phyloP scores from a whole-genome alignment of 768 basidiomycete species.

The Tylopilus intermedius region DNA sequence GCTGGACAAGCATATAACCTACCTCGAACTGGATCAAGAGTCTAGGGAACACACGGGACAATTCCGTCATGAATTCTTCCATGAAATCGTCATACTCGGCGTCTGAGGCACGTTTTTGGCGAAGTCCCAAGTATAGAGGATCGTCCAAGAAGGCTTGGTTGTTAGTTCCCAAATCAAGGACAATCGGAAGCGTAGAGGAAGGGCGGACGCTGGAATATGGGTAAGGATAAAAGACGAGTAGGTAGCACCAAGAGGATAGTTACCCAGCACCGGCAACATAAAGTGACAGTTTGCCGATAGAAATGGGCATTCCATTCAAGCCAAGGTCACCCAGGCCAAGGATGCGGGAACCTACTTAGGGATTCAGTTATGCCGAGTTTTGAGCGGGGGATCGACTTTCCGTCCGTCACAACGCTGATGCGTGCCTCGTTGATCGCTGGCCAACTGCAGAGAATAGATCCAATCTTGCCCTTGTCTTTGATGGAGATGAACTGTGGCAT shows the following conservation, averaged over 20 bases:
- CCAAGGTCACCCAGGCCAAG: conserved; percentile 84
- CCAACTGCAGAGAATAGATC: conserved; percentile 66
- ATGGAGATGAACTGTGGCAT: conserved; percentile 63
- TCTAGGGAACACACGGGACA: conserved; percentile 69
- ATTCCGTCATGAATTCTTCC: conserved; percentile 90
- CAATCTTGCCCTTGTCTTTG: conserved; percentile 78
- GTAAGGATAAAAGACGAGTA: conserved; percentile 1
- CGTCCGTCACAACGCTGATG: conserved; percentile 91
- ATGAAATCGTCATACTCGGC: conserved; percentile 75
- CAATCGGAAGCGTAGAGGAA: conserved; percentile 74
- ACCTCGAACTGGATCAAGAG: conserved; percentile 84
- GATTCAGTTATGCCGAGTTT: conserved; percentile 1
- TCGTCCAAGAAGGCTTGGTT: conserved; percentile 75
- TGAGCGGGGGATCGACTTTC: conserved; percentile 31
- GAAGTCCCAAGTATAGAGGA: conserved; percentile 84
- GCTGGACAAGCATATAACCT: conserved; percentile 4
- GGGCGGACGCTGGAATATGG: conserved; percentile 59
- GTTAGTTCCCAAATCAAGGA: conserved; percentile 87
- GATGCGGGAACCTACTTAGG: conserved; percentile 66
- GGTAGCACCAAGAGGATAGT: conserved; percentile 13
- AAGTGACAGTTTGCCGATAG: conserved; percentile 88
- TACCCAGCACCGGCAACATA: conserved; percentile 90
- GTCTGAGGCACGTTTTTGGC: conserved; percentile 61
- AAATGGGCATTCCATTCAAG: conserved; percentile 82
- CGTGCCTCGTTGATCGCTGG: conserved; percentile 69